Base-by-base conservation (phyloP, 495 filamentous ascomycete species). In the Aspergillus carlsbadensis region DNA sequence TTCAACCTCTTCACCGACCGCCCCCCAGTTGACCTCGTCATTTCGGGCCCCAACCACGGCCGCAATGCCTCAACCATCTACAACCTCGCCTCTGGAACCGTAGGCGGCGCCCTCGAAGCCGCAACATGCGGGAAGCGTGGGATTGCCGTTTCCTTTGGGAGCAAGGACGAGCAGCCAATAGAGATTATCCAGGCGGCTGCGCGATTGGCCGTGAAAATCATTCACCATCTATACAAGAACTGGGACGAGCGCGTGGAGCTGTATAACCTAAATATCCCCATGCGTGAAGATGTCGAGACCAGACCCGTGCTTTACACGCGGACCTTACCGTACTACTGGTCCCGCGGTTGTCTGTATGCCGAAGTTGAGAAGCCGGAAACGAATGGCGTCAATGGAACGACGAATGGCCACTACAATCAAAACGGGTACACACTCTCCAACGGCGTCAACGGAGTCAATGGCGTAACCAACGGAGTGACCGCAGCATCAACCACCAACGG, bases 61-160 rank as follows among this genome's bases (percentile, higher is more conserved):
- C 78, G 92, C 48, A 98, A 98, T 71, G 90, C 90, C 14, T 96
- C 93, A 0, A 91, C 94, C 0, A 84, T 96, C 40, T 97, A 97
- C 69, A 88, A 88, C 35, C 76, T 98, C 24, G 90, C 85, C 34
- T 90, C 85, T 15, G 94, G 94, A 6, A 98, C 94, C 0, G 74
- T 98, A 15, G 94, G 94, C 31, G 94, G 92, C 0, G 94, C 94
- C 0, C 78, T 98, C 47, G 94, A 98, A 72, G 94, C 91, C 0
- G 92, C 92, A 3, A 85, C 91, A 0, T 96, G 90, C 67, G 81
- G 80, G 22, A 81, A 83, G 40, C 83, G 82, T 49, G 82, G 87
- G 6, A 88, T 98, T 50, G 94, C 94, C 3, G 72, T 98, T 33
- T 87, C 82, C 29, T 97, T 96, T 70, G 90, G 88, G 60, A 86